Evolutionary conservation across 2,329 filamentous ascomycete species (phyloP).

Genomic region (Colletotrichum higginsianum): DNA sequence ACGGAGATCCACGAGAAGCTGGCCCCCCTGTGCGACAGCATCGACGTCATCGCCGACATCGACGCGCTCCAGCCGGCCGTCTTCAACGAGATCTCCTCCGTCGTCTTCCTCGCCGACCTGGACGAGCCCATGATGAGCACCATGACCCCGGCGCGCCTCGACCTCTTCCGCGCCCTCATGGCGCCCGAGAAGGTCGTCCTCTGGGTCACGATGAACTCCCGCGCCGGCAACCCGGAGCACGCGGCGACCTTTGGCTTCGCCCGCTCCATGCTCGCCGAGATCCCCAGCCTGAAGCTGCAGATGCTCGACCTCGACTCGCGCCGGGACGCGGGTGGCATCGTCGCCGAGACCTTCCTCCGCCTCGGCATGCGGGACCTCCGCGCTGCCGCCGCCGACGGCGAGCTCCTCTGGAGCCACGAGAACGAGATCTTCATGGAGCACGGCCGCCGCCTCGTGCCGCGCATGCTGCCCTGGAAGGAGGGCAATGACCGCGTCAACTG

Average conservation of each 20-base stretch:
- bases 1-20: conserved; percentile 45
- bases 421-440: conserved; percentile 53
- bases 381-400: conserved; percentile 10
- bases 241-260: conserved; percentile 42
- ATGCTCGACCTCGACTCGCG: conserved; percentile 42
- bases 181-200: conserved; percentile 42
- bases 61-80: conserved; percentile 45
- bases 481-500: conserved; percentile 58
- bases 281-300: conserved; percentile 41
- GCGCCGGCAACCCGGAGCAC: conserved; percentile 43
- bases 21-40: conserved; percentile 39
- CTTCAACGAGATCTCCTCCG: conserved; percentile 40
- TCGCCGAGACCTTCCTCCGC: conserved; percentile 38
- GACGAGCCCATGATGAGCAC: conserved; percentile 50
- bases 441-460: conserved; percentile 53
- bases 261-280: conserved; percentile 40
- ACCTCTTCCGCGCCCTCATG: conserved; percentile 43
- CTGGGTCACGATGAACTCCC: conserved; percentile 46
- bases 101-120: conserved; percentile 40
- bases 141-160: conserved; percentile 50
- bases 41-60: conserved; percentile 45
- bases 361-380: conserved; percentile 28
- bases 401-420: conserved; percentile 39
- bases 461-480: conserved; percentile 55
- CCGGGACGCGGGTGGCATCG: background rate